Percentiles rank a stretch among this genome's conserved stretches.
Conservation (phyloP, 2,329 filamentous ascomycete species). For the Orbilia blumenaviensis region DNA sequence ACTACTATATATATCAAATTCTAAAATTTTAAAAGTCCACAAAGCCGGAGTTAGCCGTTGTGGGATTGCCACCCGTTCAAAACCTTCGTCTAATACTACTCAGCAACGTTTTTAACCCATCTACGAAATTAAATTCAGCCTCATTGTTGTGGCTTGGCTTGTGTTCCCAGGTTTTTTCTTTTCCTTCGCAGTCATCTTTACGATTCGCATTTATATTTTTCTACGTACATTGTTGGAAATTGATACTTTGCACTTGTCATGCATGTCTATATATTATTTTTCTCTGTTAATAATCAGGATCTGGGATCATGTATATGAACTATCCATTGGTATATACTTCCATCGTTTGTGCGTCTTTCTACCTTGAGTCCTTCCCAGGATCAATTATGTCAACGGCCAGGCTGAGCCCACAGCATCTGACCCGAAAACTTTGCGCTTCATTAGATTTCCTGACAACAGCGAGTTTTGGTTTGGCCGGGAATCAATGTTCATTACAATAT, state of each 20-base stretch:
- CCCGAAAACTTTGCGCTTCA: not conserved
- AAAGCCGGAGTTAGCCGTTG: constrained; percentile 23
- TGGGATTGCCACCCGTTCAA: not conserved
- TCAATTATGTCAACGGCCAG: not conserved
- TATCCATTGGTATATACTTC: constrained; percentile 23
- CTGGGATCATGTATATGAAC: constrained; percentile 44
- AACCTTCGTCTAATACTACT: not conserved
- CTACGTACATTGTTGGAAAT: constrained; percentile 17
- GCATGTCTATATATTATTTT: constrained; percentile 24
- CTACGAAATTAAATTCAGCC: constrained; percentile 5
- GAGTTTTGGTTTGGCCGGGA: not conserved
- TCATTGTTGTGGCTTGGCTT: constrained; percentile 1
- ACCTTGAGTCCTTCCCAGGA: not conserved
- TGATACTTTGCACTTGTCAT: not conserved
- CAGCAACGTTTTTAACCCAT: not conserved
- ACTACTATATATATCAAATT: constrained; percentile 21
- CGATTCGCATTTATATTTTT: not conserved
- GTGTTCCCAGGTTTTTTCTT: not conserved
- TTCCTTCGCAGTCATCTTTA: not conserved
- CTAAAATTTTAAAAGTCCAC: constrained; percentile 25
- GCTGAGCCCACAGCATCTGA: not conserved
- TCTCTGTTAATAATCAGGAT: constrained; percentile 37
- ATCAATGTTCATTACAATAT: not conserved
- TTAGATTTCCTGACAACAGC: not conserved
- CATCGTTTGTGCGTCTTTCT: not conserved